Base-by-base conservation (phyloP, 495 filamentous ascomycete species). In the Hamigera avellanea region DNA sequence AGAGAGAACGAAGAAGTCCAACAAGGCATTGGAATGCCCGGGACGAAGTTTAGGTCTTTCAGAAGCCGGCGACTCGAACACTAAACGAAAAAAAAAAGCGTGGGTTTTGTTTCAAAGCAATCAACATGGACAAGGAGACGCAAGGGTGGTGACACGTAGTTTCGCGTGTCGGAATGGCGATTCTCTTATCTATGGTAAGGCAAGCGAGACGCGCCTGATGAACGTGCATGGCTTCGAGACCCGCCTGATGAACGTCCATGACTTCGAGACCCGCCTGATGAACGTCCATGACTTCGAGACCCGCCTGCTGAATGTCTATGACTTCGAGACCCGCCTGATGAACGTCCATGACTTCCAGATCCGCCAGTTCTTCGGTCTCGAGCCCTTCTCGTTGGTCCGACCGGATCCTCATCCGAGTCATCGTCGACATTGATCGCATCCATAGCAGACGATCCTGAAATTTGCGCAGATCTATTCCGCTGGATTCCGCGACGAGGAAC, bases 371-470 rank as follows among this genome's bases (percentile, higher is more conserved):
- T 36, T 33, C 46, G 35, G 13, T 33, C 37, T 30, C 52, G 36
- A 33, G 29, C 33, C 47, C 55, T 52, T 36, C 52, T 52, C 8
- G 33, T 34, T 9, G 54, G 53, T 18, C 44, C 34, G 14, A 63
- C 45, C n/a, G 57, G 57, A 2, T 46, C 57, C 41, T 61, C 57
- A 31, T 62, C 61, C 6, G 56, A 59, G 32, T 56, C 52, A 35
- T 56, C 53, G 13, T 53, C 49, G 4, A 55, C 9, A 13, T 33
- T 37, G 28, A 59, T 56, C 8, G 50, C 50, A 29, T 51, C 45
- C 21, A 26, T 18, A 3, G 32, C 33, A 26, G 48, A 49, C 6
- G 45, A 44, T 15, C 50, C 50, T 17, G 39, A 33, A 6, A 37
- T 19, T 3, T 26, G 35, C 6, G 17, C 0, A 40, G n/a, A n/a